Evolutionary conservation across 352 stramenopile genomes (phyloP), one percentile per base, ranked within the genome.

Genomic region (Pythium scleroteichum): DNA sequence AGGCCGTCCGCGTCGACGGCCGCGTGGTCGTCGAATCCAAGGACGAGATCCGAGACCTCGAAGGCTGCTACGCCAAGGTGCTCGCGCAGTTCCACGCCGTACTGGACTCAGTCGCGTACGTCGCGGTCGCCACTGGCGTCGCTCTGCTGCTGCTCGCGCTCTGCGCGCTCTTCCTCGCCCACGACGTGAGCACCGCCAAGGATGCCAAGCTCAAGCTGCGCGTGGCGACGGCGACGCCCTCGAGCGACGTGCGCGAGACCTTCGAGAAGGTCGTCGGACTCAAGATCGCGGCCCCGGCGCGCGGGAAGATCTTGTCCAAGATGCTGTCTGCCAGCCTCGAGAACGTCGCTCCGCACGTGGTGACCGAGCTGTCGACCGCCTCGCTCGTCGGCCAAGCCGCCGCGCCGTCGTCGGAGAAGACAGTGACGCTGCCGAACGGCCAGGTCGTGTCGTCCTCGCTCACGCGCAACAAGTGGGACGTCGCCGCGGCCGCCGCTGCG

Each of bases 181-280:
- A 76, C 8, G 84, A 93, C 33, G 59, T 90, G 8, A 45, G 66
- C n/a, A 76, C 85, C 46, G 80, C 83, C 13, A 86, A 81, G 44
- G 84, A 93, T 45, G 32, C 76, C 0, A 89, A 86, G 46, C 73
- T 93, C n/a, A 87, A 88, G 24, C 48, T 90, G 4, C 79, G 81
- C 12, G 76, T 90, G 6, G 55, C 63, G 4, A 60, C 59, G n/a
- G 54, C 71, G 14, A 23, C 22, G 5, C 39, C 44, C 5, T 17
- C 54, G 17, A 51, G 2, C 22, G 51, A 62, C 40, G 58, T 87
- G 13, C 75, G 76, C 0, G 50, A 88, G 44, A 88, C 75, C 6
- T 90, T 90, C 46, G 77, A 87, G 40, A 85, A 79, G 29, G 81
- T 90, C 8, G 75, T 89, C 7, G 81, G 81, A 3, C 73, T 90